Base-by-base conservation (phyloP, 2,329 filamentous ascomycete species). In the Proliferodiscus dingleyae region DNA sequence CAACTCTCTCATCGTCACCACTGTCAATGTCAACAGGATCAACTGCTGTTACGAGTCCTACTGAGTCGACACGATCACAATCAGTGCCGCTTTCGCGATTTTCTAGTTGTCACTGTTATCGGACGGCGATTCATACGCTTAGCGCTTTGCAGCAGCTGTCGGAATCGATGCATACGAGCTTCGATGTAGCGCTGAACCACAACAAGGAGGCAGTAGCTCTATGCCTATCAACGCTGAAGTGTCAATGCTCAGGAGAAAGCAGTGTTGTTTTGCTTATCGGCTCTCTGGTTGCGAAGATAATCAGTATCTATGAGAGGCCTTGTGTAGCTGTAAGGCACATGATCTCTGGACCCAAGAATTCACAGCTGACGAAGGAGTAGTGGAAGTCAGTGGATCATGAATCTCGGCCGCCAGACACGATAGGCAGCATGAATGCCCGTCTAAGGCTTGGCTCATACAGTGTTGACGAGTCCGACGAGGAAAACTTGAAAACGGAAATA, bases 221-320 rank as follows among this genome's bases (percentile, higher is more conserved):
- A 1, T 37, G 41, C n/a, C 2, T 43, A 10, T 13, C 41, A 16
- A 37, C 41, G 23, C 30, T 43, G 8, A 36, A 43, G 21, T 43
- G 41, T 18, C 9, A 11, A 2, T 43, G 41, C n/a, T 21, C 41
- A 3, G 4, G 19, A 6, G 41, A 43, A 24, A 37, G 41, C 32
- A 36, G 29, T 11, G 18, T 28, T 16, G 21, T 34, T 26, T 10
- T 43, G 16, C 22, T 43, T 13, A 23, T 43, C 36, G 32, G 29
- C 18, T 43, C 41, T 16, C 33, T 43, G 32, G 18, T 37, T 28
- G 41, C 41, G 9, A 34, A 43, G 29, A 43, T 43, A 10, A 43
- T 43, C 29, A 34, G 22, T 21, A 36, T 43, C 6, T 43, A 43
- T 29, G 19, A 43, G 13, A 32, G n/a, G 41, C 41, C 30, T 2